phyloP scores from a whole-genome alignment of 2,329 filamentous ascomycete species.

The Cercospora janseana region DNA sequence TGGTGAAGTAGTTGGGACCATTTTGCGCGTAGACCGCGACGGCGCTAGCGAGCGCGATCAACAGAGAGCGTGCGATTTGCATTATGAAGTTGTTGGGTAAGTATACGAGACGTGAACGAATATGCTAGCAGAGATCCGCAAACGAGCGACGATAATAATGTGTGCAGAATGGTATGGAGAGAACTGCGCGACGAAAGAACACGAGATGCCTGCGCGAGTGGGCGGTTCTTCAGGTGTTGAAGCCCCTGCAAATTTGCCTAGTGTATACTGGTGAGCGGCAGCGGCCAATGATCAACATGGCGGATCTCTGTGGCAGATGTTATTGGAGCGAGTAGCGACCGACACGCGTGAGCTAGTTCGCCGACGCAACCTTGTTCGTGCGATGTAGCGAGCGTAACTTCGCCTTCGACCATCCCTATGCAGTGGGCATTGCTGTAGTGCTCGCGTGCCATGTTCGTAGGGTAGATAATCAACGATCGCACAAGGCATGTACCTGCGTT shows the following conservation, averaged over 20 bases:
- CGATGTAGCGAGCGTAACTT: background rate
- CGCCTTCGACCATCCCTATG: too few species aligned
- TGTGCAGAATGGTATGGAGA: conserved; percentile 10
- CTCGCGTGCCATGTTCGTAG: background rate
- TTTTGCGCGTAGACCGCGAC: conserved; percentile 41
- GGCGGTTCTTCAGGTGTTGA: conserved; percentile 10
- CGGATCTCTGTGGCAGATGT: conserved; percentile 2
- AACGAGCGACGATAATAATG: conserved; percentile 11
- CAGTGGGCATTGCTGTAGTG: background rate
- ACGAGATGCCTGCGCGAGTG: conserved; percentile 11
- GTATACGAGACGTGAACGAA: conserved; percentile 7
- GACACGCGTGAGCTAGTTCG: conserved; percentile 9
- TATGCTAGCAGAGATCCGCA: conserved; percentile 2
- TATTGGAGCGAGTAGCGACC: conserved; percentile 6
- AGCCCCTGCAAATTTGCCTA: conserved; percentile 19
- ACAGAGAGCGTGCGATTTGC: conserved; percentile 45
- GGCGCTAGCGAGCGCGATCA: conserved; percentile 47
- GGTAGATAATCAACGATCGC: background rate
- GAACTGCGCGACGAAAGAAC: conserved; percentile 15
- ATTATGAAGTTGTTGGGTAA: conserved; percentile 27
- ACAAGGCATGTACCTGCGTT: background rate
- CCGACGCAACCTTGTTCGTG: conserved; percentile 9
- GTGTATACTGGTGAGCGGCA: conserved; percentile 8
- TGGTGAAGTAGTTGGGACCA: conserved; percentile 48
- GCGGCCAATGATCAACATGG: conserved; percentile 9